Base-by-base conservation (phyloP, 345 rosid species). In the Gossypioides kirkii region DNA sequence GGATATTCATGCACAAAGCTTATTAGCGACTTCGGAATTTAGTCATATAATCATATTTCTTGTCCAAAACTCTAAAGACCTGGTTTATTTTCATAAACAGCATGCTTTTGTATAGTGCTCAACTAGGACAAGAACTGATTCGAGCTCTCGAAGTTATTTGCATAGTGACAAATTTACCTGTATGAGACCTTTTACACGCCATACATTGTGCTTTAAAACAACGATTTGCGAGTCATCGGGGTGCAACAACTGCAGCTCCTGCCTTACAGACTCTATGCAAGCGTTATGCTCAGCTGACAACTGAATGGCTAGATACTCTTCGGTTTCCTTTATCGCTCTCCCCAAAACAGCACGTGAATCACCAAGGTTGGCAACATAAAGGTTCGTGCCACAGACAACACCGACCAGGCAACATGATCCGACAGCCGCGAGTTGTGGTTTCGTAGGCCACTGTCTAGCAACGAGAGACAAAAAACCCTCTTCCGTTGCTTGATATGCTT, bases 171-270 rank as follows among this genome's bases (percentile, higher is more conserved):
- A 26, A 59, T 69, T 54, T 75, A 87, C 97, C 93, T 92, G 97
- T 77, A 92, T 90, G 80, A 90, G 83, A 76, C 97, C 97, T 77
- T 92, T 92, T 7, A 92, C 96, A 3, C 97, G 88, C 97, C 97
- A 92, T 8, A 92, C 97, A 50, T 92, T 92, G 76, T 88, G 93
- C 74, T 86, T 92, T 43, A 92, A 77, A 73, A 90, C 85, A 56
- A 92, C 97, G 50, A 92, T 88, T 47, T 87, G 87, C 0, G 85
- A 47, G 83, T 92, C 93, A 74, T 90, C 97, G 2, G 97, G 97
- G 76, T 92, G 97, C 87, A 87, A 78, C 45, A 87, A 77, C 41
- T 81, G 79, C 59, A 92, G 81, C 73, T 92, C 97, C 75, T 74
- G 89, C 74, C 97, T 81, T 72, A 92, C 91, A 22, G 97, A 86